phyloP scores from a whole-genome alignment of 345 rosid species.

The Brassica incana region DNA sequence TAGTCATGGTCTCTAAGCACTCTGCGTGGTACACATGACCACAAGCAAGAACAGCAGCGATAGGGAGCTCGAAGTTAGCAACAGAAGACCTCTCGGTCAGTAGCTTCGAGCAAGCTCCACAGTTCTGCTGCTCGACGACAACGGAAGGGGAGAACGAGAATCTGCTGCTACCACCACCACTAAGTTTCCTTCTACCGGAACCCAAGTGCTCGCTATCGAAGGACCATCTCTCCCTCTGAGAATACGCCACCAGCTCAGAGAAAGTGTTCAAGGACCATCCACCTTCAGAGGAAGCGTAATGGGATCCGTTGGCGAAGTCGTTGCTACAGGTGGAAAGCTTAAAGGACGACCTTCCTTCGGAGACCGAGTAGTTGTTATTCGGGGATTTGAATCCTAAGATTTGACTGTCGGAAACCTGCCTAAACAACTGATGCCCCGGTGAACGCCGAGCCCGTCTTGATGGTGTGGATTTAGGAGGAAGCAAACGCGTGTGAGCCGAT shows the following conservation, averaged over 20 bases:
- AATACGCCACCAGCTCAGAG: slow-evolving; percentile 86
- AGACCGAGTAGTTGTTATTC: neutral
- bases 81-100: slow-evolving; percentile 64
- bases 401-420: neutral
- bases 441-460: slow-evolving; percentile 70
- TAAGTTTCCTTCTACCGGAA: slow-evolving; percentile 60
- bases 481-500: slow-evolving; percentile 40
- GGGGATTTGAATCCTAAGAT: neutral
- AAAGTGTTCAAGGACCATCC: slow-evolving; percentile 93
- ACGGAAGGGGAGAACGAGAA: slow-evolving; percentile 76
- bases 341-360: neutral
- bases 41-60: slow-evolving; percentile 77
- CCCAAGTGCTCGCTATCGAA: slow-evolving; percentile 82
- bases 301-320: slow-evolving; percentile 61
- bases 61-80: slow-evolving; percentile 62
- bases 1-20: slow-evolving; percentile 75
- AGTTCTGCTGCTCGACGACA: slow-evolving; percentile 51
- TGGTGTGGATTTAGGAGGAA: slow-evolving; percentile 80
- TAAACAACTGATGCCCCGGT: slow-evolving; percentile 57
- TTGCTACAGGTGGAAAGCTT: neutral
- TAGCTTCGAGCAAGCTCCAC: slow-evolving; percentile 80
- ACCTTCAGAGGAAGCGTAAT: slow-evolving; percentile 76
- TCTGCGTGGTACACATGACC: slow-evolving; percentile 97
- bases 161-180: slow-evolving; percentile 69
- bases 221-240: slow-evolving; percentile 95